Evolutionary conservation across 305 asterid species (phyloP).

Genomic region (Solanum chacoense): DNA sequence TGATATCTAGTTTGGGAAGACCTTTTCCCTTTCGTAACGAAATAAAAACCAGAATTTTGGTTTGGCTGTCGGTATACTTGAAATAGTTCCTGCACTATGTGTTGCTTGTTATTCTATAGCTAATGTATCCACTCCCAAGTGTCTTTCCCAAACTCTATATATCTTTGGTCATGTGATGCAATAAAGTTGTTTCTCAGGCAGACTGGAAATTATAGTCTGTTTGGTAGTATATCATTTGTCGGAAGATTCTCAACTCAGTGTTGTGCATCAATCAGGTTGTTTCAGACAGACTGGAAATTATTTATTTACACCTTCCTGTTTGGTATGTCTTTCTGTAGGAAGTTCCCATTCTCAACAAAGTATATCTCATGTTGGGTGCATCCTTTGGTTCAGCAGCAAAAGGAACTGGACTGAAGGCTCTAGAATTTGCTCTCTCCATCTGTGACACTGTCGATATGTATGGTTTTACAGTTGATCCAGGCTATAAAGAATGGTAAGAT

Average conservation of each 20-base stretch:
- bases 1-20: neutral
- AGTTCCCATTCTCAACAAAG: conserved; percentile 58
- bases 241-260: conserved; percentile 58
- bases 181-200: neutral
- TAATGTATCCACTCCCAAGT: neutral
- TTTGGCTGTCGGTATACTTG: neutral
- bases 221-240: conserved; percentile 5
- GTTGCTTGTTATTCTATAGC: neutral
- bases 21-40: neutral
- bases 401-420: conserved; percentile 98
- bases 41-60: neutral
- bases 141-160: neutral
- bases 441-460: conserved; percentile 94
- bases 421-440: conserved; percentile 93
- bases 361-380: conserved; percentile 77
- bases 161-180: neutral
- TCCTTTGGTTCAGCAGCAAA: conserved; percentile 99
- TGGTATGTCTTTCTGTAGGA: conserved; percentile 39
- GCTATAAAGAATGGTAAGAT: conserved; percentile 82
- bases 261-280: conserved; percentile 17
- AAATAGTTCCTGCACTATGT: neutral
- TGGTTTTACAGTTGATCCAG: conserved; percentile 99
- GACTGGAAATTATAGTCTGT: neutral
- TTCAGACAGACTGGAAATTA: neutral
- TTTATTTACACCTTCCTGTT: neutral